Evolutionary conservation across 768 basidiomycete genomes (phyloP), one percentile per base, ranked within the genome.

Genomic region (Flagelloscypha sp.): DNA sequence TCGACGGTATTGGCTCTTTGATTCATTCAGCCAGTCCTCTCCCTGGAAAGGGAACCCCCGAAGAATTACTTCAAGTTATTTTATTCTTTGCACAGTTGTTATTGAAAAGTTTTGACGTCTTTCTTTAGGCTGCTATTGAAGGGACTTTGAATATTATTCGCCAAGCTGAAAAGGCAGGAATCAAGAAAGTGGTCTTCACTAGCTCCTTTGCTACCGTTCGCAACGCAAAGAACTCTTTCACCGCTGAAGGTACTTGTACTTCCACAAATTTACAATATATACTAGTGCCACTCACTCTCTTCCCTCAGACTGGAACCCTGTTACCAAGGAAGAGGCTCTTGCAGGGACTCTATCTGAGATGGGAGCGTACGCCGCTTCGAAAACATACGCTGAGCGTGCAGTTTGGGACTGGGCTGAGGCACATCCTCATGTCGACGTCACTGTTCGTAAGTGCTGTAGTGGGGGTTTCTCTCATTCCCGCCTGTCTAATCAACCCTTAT

Each of bases 361-460:
- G 25, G 33, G 41, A 21, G 49, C 48, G 11, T 70, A 69, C 41
- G 30, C 39, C 6, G 56, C 53, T 5, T 47, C 62, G n/a, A 69
- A 69, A 44, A 55, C 47, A 1, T 41, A 59, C 4, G 58, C 62
- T 1, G 66, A 69, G 45, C 47, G 47, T 12, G 59, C 56, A 1
- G 54, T 58, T 1, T 65, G 65, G 64, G 48, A 57, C n/a, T 64
- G 55, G 40, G 63, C 56, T 2, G 56, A 55, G 15, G 33, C 48
- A 24, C 56, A 64, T 33, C 57, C 60, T n/a, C 45, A 57, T 27
- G 41, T 64, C 24, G 59, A 65, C 27, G 36, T 61, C 18, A 52
- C 58, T 3, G 48, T 53, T 19, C 37, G 63, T 63, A 41, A 35
- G 62, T 42, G 11, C 28, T 17, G 17, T 21, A 27, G n/a, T 24